Evolutionary conservation across 345 rosid species (phyloP), one percentile per base, ranked within the genome.

Genomic region (Heritiera littoralis): DNA sequence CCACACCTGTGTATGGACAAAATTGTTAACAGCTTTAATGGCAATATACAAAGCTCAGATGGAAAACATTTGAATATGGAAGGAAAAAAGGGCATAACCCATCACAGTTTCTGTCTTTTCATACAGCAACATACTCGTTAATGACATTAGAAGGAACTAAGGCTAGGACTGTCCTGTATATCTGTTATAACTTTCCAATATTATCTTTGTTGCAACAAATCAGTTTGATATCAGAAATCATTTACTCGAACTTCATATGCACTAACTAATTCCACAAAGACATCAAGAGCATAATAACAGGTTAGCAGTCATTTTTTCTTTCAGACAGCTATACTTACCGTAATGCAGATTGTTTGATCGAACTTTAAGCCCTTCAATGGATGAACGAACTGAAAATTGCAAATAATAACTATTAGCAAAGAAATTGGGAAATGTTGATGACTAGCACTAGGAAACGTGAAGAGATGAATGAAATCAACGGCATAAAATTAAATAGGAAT

Each of bases 291-390:
- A 45, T 43, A 66, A 10, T 11, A 65, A 56, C 18, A 46, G 60
- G 72, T 14, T 14, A 72, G 78, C 66, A 58, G 66, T 9, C 71
- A 51, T 32, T 55, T 18, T 70, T 38, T 49, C 20, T 23, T 23
- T 18, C 52, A 79, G 78, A 79, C 23, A 80, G 77, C 54, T 80
- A 49, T 66, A 87, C 96, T 90, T 78, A 96, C 98, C 84, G 7
- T 86, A 83, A 67, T 87, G 85, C 81, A 86, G 80, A 82, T 83
- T 58, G 61, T 86, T 84, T 80, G 87, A 85, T 81, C 77, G 86
- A 78, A 86, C 84, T 74, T 75, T 82, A 63, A 92, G 84, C 66
- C 99, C 99, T 81, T 91, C 95, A 46, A 96, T 76, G 51, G 99
- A 89, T 14, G 99, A 89, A 76, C 89, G 84, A 64, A 96, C 99